These are phyloP conservation scores for Eucalyptus tenuipes DNA, from an alignment of 345 rosid genomes.

Conservation along the genomic window DNA sequence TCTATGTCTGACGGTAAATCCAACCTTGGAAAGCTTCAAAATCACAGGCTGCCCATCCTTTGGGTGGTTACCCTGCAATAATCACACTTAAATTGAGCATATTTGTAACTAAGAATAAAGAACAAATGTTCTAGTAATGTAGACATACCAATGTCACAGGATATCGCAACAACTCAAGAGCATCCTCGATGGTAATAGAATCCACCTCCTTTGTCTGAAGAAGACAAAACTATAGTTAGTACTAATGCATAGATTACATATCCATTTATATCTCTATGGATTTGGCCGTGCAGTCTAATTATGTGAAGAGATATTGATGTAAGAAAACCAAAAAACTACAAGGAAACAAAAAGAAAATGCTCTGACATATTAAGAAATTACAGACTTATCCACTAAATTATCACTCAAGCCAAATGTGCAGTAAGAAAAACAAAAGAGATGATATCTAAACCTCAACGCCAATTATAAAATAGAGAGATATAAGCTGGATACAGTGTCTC, in stretches of 20 bases:
- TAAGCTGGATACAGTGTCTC: not conserved
- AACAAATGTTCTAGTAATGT: not conserved
- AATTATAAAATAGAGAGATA: not conserved
- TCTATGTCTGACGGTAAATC: slow-evolving; percentile 61
- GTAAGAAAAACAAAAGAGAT: not conserved
- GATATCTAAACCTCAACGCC: not conserved
- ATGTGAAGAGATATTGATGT: not conserved
- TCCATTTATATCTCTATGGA: not conserved
- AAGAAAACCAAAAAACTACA: not conserved
- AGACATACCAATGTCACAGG: slow-evolving; percentile 69
- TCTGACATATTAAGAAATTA: not conserved
- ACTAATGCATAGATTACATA: not conserved
- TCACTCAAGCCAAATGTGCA: not conserved
- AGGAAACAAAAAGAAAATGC: not conserved
- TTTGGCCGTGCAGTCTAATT: not conserved
- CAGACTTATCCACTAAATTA: not conserved
- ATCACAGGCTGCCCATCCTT: slow-evolving; percentile 70
- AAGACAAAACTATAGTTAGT: not conserved
- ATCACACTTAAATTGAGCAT: not conserved
- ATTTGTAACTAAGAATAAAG: not conserved
- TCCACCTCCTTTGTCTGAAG: slow-evolving; percentile 58
- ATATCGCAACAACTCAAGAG: slow-evolving; percentile 63
- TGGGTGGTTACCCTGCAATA: slow-evolving; percentile 28
- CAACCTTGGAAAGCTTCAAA: slow-evolving; percentile 53
- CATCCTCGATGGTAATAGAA: slow-evolving; percentile 60